phyloP scores from a whole-genome alignment of 2,329 filamentous ascomycete genomes.

The Penicillium sumatraense region DNA sequence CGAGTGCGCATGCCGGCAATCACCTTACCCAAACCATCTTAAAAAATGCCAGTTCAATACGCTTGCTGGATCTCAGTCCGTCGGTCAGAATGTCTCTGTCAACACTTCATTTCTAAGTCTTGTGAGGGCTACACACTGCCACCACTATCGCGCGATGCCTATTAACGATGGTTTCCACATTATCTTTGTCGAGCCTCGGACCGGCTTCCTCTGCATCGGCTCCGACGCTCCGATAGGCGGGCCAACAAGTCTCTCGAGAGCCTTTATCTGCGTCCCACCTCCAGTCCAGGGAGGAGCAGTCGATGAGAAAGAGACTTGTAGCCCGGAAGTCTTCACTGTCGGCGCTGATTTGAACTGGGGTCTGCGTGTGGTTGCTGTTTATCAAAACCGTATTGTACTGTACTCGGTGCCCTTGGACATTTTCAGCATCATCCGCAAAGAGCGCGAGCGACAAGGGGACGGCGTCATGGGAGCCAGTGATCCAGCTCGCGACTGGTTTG shows the following conservation, averaged over 20 bases:
- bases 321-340: constrained; percentile 60
- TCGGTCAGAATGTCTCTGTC: constrained; percentile 27
- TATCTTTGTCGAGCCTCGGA: constrained; percentile 66
- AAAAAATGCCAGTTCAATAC: constrained; percentile 35
- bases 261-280: constrained; percentile 59
- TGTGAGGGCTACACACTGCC: constrained; percentile 52
- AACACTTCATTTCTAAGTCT: constrained; percentile 32
- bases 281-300: constrained; percentile 19
- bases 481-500: constrained; percentile 37
- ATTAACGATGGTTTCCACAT: constrained; percentile 69
- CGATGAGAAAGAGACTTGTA: constrained; percentile 25
- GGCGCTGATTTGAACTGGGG: constrained; percentile 63
- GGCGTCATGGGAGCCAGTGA: constrained; percentile 41
- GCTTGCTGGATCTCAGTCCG: constrained; percentile 32
- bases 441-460: constrained; percentile 37
- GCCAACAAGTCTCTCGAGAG: constrained; percentile 61
- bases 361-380: constrained; percentile 63
- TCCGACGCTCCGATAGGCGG: constrained; percentile 64
- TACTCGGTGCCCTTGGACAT: constrained; percentile 66
- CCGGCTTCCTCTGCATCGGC: constrained; percentile 62
- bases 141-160: constrained; percentile 68
- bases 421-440: constrained; percentile 47
- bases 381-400: constrained; percentile 57
- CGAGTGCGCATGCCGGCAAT: constrained; percentile 36
- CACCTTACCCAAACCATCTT: constrained; percentile 21